These are phyloP conservation scores for Conringia planisiliqua DNA, from an alignment of 345 rosid species.

Conservation along the genomic window DNA sequence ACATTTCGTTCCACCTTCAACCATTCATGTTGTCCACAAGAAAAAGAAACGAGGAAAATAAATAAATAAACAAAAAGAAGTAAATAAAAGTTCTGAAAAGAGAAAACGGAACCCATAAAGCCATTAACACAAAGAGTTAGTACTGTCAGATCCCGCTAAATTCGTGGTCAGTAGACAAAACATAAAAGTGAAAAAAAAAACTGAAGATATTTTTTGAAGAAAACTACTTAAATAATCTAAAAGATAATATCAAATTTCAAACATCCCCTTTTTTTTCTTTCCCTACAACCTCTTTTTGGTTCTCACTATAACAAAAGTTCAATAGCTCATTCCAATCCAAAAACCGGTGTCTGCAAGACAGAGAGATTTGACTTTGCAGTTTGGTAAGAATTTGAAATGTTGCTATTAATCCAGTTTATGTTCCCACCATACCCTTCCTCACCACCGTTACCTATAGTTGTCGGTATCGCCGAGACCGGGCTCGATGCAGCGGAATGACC, in stretches of 20 bases:
- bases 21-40: neutral
- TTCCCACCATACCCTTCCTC: constrained; percentile 48
- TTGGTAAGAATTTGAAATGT: constrained; percentile 47
- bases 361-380: constrained; percentile 62
- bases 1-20: constrained; percentile 10
- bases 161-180: constrained; percentile 24
- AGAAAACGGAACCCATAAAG: constrained; percentile 21
- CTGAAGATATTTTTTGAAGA: neutral
- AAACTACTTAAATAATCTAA: constrained; percentile 13
- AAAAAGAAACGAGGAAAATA: neutral
- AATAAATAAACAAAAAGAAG: too few relatives aligned
- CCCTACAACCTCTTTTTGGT: neutral
- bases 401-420: constrained; percentile 37
- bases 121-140: constrained; percentile 20
- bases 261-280: neutral
- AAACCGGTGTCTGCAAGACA: constrained; percentile 79
- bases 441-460: constrained; percentile 22
- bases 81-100: constrained; percentile 13
- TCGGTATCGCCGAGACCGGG: constrained; percentile 38
- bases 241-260: constrained; percentile 8
- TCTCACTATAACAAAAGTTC: neutral
- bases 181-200: constrained; percentile 21
- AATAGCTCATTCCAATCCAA: constrained; percentile 76
- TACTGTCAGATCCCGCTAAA: constrained; percentile 27
- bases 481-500: constrained; percentile 22